Percentiles rank a stretch among this genome's conserved stretches.
Conservation (phyloP, 179 eudicot species). For the Dionaea muscipula region DNA sequence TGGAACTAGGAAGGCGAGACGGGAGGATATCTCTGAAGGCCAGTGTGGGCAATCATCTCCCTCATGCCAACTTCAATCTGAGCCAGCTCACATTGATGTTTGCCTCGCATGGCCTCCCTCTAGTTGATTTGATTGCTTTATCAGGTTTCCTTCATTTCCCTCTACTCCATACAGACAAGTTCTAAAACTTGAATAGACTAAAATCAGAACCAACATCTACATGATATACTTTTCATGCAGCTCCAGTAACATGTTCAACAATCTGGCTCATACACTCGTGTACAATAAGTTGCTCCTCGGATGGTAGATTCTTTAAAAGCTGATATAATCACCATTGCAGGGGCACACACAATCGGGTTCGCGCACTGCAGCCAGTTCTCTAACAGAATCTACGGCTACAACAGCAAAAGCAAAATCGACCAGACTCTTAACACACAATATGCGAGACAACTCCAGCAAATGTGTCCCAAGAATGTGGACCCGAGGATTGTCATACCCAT, state of each 20-base stretch:
- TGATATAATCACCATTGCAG: constrained; percentile 13
- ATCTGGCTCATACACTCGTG: no score
- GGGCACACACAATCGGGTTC: constrained; percentile 82
- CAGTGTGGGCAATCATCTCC: constrained; percentile 42
- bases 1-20: constrained; percentile 69
- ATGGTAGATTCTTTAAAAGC: no score
- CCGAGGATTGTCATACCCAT: constrained; percentile 48
- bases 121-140: constrained; percentile 59
- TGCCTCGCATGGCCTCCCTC: constrained; percentile 41
- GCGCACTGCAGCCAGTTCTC: constrained; percentile 60
- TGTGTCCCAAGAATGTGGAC: constrained; percentile 53
- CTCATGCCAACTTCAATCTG: constrained; percentile 31
- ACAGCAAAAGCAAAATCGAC: constrained; percentile 30
- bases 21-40: constrained; percentile 42
- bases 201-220: no score
- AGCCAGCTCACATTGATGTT: constrained; percentile 45
- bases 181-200: not conserved
- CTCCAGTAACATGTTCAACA: no score
- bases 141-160: constrained; percentile 32
- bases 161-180: not conserved
- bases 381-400: constrained; percentile 43
- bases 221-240: no score
- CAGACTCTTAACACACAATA: constrained; percentile 43
- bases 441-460: constrained; percentile 37
- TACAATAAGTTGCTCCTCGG: no score